phyloP scores from a whole-genome alignment of 2,329 filamentous ascomycete genomes.

The Cephalotrichum gorgonifer region DNA sequence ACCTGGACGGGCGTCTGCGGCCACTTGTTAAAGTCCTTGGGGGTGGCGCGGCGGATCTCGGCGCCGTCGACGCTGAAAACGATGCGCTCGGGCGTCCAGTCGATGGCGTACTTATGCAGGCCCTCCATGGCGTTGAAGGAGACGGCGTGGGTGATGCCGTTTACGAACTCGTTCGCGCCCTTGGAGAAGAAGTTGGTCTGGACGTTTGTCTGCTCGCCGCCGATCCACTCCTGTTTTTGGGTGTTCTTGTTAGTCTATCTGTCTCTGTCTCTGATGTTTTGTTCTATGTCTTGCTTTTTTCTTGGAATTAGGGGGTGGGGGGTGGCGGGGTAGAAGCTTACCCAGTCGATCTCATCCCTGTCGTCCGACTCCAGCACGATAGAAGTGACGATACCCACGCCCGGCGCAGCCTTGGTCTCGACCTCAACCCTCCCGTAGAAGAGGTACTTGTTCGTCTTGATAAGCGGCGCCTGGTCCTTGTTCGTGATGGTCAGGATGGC shows the following conservation, averaged over 20 bases:
- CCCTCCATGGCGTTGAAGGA: constrained; percentile 22
- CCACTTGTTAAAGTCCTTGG: constrained; percentile 36
- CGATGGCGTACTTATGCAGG: constrained; percentile 56
- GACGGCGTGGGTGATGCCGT: constrained; percentile 37
- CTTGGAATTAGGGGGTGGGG: too few relatives aligned
- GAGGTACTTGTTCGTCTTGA: constrained; percentile 65
- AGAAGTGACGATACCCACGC: constrained; percentile 67
- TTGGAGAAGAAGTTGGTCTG: constrained; percentile 79
- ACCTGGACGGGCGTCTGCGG: constrained; percentile 62
- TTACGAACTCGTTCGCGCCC: constrained; percentile 43
- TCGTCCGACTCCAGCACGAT: constrained; percentile 66
- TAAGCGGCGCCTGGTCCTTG: constrained; percentile 44
- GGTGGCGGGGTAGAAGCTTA: not conserved
- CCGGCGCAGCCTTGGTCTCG: constrained; percentile 59
- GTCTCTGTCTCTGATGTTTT: not conserved
- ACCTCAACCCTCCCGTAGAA: constrained; percentile 73
- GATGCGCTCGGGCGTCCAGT: constrained; percentile 52
- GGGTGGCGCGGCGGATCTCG: constrained; percentile 34
- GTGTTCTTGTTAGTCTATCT: constrained; percentile 12
- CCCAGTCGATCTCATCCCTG: constrained; percentile 58
- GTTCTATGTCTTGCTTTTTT: not conserved
- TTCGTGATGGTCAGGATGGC: constrained; percentile 43
- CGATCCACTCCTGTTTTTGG: constrained; percentile 56
- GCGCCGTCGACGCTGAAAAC: constrained; percentile 48
- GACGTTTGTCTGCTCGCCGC: constrained; percentile 55